Evolutionary conservation across 2,329 filamentous ascomycete species (phyloP), one percentile per base, ranked within the genome.

Genomic region (Stemphylium vesicarium): DNA sequence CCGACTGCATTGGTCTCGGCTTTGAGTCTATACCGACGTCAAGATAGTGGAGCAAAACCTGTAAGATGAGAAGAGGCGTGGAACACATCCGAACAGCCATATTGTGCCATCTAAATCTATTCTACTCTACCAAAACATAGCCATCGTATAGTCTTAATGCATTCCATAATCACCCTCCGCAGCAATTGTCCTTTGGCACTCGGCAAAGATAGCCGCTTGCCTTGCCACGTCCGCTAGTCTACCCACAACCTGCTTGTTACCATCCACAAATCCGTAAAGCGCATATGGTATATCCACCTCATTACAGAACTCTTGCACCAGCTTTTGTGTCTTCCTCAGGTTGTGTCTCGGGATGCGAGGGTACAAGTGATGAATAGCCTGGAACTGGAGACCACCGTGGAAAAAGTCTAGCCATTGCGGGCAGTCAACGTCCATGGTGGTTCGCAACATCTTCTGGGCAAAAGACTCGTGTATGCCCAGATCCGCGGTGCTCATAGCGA

Each of bases 371-470:
- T 91, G 88, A 2, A 90, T 82, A 6, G 84, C 87, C 73, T 90
- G 88, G 75, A 90, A 91, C 74, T 90, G 88, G 24, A 91, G 78
- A 1, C 88, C 88, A 43, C 88, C 88, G 70, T 91, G 88, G 68
- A 89, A 80, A 63, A 86, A 90, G 70, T 91, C 88, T 22, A 91
- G 77, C 88, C 88, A 91, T 20, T 80, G 77, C 0, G 88, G 88
- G 73, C 88, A 90, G 64, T 89, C 86, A 42, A 91, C 84, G 65
- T 91, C 88, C 87, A 90, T 89, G 22, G 87, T 90, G 3, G 88
- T 90, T 39, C 88, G 82, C 33, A 90, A 77, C 80, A 88, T 87
- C 65, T 85, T 85, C 76, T 89, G 86, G 0, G 87, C 80, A 67
- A 90, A 90, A 0, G 85, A 88, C 69, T 90, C 88, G 50, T 80